A percentile compares a stretch with the other conserved stretches of the same genome.
These are phyloP conservation scores for Amanita molliuscula DNA, from an alignment of 768 basidiomycete species.

Conservation along the genomic window DNA sequence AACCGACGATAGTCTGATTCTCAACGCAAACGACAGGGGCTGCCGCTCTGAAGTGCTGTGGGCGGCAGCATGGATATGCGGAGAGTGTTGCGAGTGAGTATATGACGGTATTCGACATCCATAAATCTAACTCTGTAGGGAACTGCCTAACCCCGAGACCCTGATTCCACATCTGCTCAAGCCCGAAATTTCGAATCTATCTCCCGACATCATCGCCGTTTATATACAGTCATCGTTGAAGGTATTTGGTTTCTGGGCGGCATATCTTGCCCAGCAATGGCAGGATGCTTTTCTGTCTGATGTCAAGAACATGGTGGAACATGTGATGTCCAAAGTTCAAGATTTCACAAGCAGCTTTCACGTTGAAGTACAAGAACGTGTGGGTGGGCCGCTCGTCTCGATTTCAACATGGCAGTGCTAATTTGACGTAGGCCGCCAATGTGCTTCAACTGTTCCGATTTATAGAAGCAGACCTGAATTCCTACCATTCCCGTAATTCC, in stretches of 20 bases:
- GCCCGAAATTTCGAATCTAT: constrained; percentile 41
- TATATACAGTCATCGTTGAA: constrained; percentile 81
- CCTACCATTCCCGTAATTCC: constrained; percentile 32
- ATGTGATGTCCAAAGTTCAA: constrained; percentile 45
- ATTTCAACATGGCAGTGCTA: constrained; percentile 1
- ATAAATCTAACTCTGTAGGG: constrained; percentile 30
- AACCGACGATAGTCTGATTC: constrained; percentile 65
- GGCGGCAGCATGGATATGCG: constrained; percentile 96
- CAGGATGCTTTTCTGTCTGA: constrained; percentile 58
- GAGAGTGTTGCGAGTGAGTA: constrained; percentile 83
- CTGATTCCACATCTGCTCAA: constrained; percentile 62
- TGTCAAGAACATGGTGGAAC: constrained; percentile 53
- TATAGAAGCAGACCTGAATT: constrained; percentile 60
- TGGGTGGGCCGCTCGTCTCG: constrained; percentile 18
- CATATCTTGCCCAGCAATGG: constrained; percentile 71
- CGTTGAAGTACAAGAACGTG: constrained; percentile 90
- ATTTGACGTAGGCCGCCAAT: constrained; percentile 60
- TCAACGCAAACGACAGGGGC: constrained; percentile 55
- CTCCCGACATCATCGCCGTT: constrained; percentile 59
- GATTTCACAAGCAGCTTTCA: constrained; percentile 53
- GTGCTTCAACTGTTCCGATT: constrained; percentile 66
- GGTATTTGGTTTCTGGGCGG: constrained; percentile 79
- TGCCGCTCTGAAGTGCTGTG: constrained; percentile 81
- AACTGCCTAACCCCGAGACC: constrained; percentile 70
- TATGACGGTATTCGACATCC: constrained; percentile 4